These are phyloP conservation scores for Santalum album DNA, from an alignment of 164 flowering plant species.

Conservation along the genomic window DNA sequence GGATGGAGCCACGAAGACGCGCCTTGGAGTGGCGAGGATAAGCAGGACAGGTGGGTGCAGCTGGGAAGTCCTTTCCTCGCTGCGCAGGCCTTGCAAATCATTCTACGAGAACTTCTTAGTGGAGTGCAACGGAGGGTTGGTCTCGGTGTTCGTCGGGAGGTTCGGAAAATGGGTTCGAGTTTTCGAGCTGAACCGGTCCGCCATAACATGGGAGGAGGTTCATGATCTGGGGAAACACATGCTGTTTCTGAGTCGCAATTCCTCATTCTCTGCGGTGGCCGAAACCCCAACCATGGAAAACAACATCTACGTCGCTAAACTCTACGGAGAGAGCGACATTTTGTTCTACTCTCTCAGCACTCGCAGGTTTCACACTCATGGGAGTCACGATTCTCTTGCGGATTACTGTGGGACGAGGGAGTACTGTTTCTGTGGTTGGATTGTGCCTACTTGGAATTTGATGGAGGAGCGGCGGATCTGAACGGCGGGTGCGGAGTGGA, in stretches of 20 bases:
- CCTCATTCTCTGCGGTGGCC: background rate
- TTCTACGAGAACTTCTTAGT: no score
- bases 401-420: no score
- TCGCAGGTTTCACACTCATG: background rate
- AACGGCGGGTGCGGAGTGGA: no score
- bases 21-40: no score
- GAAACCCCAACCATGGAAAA: slow-evolving; percentile 1
- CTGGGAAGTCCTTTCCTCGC: no score
- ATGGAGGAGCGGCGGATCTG: no score
- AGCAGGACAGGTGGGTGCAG: no score
- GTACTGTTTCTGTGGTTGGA: no score
- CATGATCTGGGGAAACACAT: background rate
- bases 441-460: no score
- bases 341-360: slow-evolving; percentile 3
- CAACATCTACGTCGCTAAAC: slow-evolving; percentile 2
- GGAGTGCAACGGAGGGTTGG: background rate
- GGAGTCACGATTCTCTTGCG: no score
- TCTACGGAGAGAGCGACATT: background rate
- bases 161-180: background rate
- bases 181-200: background rate
- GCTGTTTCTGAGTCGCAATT: background rate
- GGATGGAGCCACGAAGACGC: no score
- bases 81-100: no score
- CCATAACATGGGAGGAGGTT: background rate
- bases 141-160: background rate